These are phyloP conservation scores for Kwoniella sp. DNA, from an alignment of 768 basidiomycete species.

Conservation along the genomic window DNA sequence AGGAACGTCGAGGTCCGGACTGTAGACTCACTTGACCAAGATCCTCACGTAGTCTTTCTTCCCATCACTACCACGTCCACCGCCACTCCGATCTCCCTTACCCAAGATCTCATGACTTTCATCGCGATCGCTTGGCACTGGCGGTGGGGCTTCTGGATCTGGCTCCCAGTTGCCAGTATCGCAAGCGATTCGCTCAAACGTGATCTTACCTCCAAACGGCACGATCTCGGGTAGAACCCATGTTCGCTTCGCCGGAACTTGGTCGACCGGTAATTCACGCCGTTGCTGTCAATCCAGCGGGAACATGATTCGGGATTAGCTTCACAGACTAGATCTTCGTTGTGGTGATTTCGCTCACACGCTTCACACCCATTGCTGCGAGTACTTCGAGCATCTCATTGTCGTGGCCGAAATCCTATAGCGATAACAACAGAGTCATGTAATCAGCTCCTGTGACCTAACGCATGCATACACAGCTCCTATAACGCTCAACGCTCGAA, in stretches of 20 bases:
- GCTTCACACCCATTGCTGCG: slow-evolving; percentile 64
- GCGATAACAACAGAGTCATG: slow-evolving; percentile 59
- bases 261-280: slow-evolving; percentile 30
- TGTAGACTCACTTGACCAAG: slow-evolving; percentile 64
- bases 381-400: slow-evolving; percentile 81
- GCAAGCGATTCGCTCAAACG: slow-evolving; percentile 67
- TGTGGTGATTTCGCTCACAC: slow-evolving; percentile 48
- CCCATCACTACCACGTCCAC: slow-evolving; percentile 33
- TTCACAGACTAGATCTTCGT: background rate
- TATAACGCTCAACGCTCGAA: slow-evolving; percentile 40
- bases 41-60: slow-evolving; percentile 66
- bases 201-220: slow-evolving; percentile 75
- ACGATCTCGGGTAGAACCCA: slow-evolving; percentile 60
- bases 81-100: slow-evolving; percentile 2
- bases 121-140: slow-evolving; percentile 13
- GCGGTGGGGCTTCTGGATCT: slow-evolving; percentile 33
- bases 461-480: background rate
- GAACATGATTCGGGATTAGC: too few relatives aligned
- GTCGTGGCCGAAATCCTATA: slow-evolving; percentile 77
- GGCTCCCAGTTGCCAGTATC: slow-evolving; percentile 50
- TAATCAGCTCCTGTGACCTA: slow-evolving; percentile 59
- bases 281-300: slow-evolving; percentile 32
- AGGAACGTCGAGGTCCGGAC: background rate
- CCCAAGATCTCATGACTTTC: background rate
- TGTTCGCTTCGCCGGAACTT: slow-evolving; percentile 29